Evolutionary conservation across 75 land plant genomes (phyloP).

Genomic region (Cryptomeria japonica): DNA sequence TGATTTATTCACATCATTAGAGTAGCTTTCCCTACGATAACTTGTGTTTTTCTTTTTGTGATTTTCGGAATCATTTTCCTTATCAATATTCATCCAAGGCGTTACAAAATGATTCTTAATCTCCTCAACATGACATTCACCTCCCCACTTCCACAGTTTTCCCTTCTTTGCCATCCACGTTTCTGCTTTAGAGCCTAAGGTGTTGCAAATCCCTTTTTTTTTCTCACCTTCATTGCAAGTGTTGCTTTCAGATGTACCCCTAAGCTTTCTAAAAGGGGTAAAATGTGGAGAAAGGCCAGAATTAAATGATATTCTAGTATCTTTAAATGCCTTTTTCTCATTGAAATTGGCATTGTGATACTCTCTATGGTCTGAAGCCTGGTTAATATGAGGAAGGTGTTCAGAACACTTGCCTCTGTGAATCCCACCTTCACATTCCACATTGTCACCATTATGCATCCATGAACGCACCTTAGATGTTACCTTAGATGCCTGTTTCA

Average conservation of each 20-base stretch:
- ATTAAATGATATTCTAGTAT: neutral
- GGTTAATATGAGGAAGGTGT: neutral
- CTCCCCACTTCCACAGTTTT: constrained; percentile 9
- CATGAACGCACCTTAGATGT: constrained; percentile 21
- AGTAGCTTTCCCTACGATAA: constrained; percentile 29
- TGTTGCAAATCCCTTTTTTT: constrained; percentile 9
- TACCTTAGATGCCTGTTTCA: constrained; percentile 21
- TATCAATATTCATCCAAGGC: neutral
- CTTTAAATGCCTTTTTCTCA: neutral
- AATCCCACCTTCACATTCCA: constrained; percentile 25
- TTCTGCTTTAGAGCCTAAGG: constrained; percentile 25
- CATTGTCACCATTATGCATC: neutral
- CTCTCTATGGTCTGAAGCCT: neutral
- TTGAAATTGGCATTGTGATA: neutral
- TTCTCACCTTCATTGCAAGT: constrained; percentile 8
- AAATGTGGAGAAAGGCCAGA: neutral
- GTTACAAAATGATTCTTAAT: neutral
- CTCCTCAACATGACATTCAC: constrained; percentile 1
- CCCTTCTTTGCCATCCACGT: constrained; percentile 24
- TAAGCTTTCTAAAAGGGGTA: neutral
- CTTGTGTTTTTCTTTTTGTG: neutral
- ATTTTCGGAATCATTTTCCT: neutral
- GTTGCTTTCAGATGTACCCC: neutral
- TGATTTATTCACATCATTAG: constrained; percentile 12
- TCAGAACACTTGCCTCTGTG: constrained; percentile 21